Evolutionary conservation across 2,329 filamentous ascomycete species (phyloP).

Genomic region (Fusarium sp.): DNA sequence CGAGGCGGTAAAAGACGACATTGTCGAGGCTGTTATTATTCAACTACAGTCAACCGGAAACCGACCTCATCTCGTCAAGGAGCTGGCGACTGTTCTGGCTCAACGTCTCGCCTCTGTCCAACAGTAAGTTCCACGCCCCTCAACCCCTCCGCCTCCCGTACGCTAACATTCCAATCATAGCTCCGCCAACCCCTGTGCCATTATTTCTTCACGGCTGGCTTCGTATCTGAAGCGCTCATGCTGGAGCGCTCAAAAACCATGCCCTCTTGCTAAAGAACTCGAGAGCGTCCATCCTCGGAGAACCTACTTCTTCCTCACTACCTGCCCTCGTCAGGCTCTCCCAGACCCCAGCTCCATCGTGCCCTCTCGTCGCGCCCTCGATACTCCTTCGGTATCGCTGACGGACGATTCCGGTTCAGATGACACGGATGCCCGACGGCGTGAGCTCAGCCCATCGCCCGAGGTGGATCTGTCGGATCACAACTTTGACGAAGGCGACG

Average conservation of each 20-base stretch:
- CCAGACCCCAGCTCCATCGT: conserved; percentile 60
- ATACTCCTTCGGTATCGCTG: conserved; percentile 84
- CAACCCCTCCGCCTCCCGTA: conserved; percentile 22
- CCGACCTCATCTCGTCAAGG: conserved; percentile 93
- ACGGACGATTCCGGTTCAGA: conserved; percentile 68
- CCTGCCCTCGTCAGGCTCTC: conserved; percentile 84
- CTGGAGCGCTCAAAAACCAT: conserved; percentile 82
- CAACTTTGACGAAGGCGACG: conserved; percentile 81
- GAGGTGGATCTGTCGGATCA: conserved; percentile 91
- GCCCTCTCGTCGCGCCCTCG: conserved; percentile 60
- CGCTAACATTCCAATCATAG: conserved; percentile 62
- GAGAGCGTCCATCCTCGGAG: conserved; percentile 93
- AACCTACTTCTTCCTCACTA: conserved; percentile 96
- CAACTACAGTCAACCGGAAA: conserved; percentile 92
- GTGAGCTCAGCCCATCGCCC: conserved; percentile 87
- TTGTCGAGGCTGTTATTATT: conserved; percentile 89
- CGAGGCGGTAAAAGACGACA: conserved; percentile 91
- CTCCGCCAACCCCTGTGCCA: conserved; percentile 93
- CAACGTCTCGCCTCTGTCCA: conserved; percentile 84
- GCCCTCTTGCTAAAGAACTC: conserved; percentile 92
- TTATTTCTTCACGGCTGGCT: conserved; percentile 92
- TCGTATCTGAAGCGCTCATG: conserved; percentile 89
- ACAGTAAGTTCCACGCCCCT: conserved; percentile 74
- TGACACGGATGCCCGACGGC: conserved; percentile 75
- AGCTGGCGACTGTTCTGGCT: conserved; percentile 84